A percentile compares a stretch with the other conserved stretches of the same genome.
Conservation (phyloP, 148 eudicot species). For the Spergularia marina region DNA sequence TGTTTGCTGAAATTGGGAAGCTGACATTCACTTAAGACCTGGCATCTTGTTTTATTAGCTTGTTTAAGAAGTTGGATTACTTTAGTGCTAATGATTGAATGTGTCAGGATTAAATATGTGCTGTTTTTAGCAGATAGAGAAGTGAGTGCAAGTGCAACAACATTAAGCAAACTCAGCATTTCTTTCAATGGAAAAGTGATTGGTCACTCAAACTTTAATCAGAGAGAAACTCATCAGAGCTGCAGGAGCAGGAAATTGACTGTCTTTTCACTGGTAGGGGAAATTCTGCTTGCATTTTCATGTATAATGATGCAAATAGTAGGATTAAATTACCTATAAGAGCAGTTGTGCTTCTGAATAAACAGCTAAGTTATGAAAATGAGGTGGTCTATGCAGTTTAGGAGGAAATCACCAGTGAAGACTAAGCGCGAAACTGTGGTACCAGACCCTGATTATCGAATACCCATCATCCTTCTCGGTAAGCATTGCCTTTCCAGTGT, state of each 20-base stretch:
- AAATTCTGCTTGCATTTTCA: constrained; percentile 1
- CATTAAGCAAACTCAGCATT: constrained; percentile 35
- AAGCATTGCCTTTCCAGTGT: background rate
- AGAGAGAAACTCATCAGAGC: constrained; percentile 27
- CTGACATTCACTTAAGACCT: too few species aligned
- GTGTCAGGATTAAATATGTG: constrained; percentile 16
- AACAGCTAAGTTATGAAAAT: constrained; percentile 2
- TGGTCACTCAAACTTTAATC: constrained; percentile 20
- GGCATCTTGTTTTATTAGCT: too few species aligned
- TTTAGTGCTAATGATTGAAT: background rate
- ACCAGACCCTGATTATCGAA: constrained; percentile 89
- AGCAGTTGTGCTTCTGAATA: background rate
- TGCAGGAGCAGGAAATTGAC: constrained; percentile 26
- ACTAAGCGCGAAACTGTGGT: constrained; percentile 66
- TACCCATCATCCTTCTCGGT: constrained; percentile 84
- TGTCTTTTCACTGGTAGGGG: constrained; percentile 52
- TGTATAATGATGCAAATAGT: background rate
- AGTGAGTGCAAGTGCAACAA: constrained; percentile 39
- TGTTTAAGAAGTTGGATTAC: too few species aligned
- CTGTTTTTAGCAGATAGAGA: constrained; percentile 44
- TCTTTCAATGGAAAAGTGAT: constrained; percentile 47
- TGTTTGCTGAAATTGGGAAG: background rate
- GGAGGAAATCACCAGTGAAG: constrained; percentile 46
- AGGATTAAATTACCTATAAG: background rate
- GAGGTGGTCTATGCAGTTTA: constrained; percentile 44